These are phyloP conservation scores for Aspergillus sp. DNA, from an alignment of 2,329 filamentous ascomycete genomes.

Conservation along the genomic window DNA sequence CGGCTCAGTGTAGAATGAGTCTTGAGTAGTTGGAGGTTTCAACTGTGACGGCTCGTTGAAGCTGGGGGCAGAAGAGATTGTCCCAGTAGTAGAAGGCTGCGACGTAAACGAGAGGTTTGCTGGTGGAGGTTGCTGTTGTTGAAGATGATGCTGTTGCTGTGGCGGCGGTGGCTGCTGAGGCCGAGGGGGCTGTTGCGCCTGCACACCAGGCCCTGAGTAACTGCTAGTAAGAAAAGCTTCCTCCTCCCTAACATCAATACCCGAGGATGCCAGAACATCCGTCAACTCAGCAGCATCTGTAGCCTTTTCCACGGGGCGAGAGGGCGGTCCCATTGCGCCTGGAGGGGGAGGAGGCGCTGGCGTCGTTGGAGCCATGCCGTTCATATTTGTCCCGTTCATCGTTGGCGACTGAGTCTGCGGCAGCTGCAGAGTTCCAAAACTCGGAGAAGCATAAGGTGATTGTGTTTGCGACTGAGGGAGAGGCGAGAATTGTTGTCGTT, in stretches of 20 bases:
- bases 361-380: conserved; percentile 47
- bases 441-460: conserved; percentile 59
- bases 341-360: conserved; percentile 31
- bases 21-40: conserved; percentile 49
- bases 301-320: conserved; percentile 50
- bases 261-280: conserved; percentile 78
- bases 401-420: conserved; percentile 27
- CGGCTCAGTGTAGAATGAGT: conserved; percentile 61
- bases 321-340: conserved; percentile 60
- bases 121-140: conserved; percentile 43
- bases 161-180: conserved; percentile 38
- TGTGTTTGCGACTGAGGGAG: conserved; percentile 57
- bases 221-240: conserved; percentile 70
- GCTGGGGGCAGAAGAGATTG: conserved; percentile 40
- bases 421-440: conserved; percentile 46
- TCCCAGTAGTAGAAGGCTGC: conserved; percentile 37
- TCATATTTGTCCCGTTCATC: conserved; percentile 43
- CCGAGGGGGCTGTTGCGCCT: conserved; percentile 27
- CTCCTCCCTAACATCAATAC: conserved; percentile 81
- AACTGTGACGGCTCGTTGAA: conserved; percentile 47
- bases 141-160: conserved; percentile 15
- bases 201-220: conserved; percentile 39
- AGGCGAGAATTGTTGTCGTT: conserved; percentile 68
- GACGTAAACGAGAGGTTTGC: conserved; percentile 37
- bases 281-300: conserved; percentile 65